phyloP scores from a whole-genome alignment of 176 grass and related monocot genomes.

The Cenchrus purpureus region DNA sequence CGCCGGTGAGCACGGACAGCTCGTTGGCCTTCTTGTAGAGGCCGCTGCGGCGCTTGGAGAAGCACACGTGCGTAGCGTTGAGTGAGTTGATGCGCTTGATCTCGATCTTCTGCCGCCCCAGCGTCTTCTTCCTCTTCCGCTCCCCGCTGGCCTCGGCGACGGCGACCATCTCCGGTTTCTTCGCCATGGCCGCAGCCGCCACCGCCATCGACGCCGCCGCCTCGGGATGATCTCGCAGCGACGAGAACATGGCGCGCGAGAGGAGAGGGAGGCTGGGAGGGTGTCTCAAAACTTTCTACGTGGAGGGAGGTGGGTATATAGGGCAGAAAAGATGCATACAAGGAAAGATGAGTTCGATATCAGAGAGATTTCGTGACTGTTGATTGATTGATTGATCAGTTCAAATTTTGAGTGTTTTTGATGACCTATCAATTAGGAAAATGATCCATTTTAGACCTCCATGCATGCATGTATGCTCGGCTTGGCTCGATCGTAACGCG shows the following conservation, averaged over 20 bases:
- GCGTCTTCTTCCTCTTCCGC: conserved; percentile 44
- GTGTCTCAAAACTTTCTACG: not conserved
- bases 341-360: not conserved
- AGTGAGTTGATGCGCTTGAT: conserved; percentile 54
- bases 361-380: not conserved
- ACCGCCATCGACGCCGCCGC: not conserved
- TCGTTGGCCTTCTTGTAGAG: conserved; percentile 78
- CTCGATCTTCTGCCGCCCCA: conserved; percentile 72
- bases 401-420: not conserved
- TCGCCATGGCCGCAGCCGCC: not conserved
- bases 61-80: conserved; percentile 57
- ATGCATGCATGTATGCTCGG: too few species aligned
- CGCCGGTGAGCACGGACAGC: conserved; percentile 60
- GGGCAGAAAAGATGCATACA: not conserved
- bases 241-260: not conserved
- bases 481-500: too few species aligned
- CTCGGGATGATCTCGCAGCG: not conserved
- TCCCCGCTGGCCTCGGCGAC: not conserved
- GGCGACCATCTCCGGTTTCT: not conserved
- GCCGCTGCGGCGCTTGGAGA: conserved; percentile 63
- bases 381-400: conserved; percentile 30
- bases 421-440: conserved; percentile 16
- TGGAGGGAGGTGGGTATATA: not conserved
- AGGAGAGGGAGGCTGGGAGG: not conserved
- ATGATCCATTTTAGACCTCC: too few species aligned